Base-by-base conservation (phyloP, 768 basidiomycete species). In the Leccinum olivaceopallidum region DNA sequence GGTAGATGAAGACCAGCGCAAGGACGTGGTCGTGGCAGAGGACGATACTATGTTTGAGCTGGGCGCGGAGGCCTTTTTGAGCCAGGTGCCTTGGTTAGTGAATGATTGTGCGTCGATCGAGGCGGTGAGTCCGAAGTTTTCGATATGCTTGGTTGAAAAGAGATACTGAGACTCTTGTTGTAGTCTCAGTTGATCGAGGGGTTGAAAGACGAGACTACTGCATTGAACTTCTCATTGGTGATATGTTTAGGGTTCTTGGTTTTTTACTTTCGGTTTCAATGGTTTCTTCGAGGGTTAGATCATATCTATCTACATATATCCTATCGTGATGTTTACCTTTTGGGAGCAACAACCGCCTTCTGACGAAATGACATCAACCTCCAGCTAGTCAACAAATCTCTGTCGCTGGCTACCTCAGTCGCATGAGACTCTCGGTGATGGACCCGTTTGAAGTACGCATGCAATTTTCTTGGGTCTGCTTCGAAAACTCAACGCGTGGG, bases 371-470 rank as follows among this genome's bases (percentile, higher is more conserved):
- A 13, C 34, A 2, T 34, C 34, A 13, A 34, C 34, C 13, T 34
- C 34, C 34, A 34, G 5, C 34, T 34, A 34, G 13, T 34, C 34
- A 34, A 34, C 34, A 13, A 34, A 34, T 34, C 13, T 34, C 5
- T 34, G 5, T 34, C 5, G 34, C 34, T 34, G 12, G 13, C 34
- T 34, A 13, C 13, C 34, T 34, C 13, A 13, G 13, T 34, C 34
- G 34, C 34, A 13, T 34, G 34, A 34, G 34, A 18, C 39, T 42
- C 39, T 8, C 7, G 7, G 16, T 42, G 8, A 37, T 69, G 63
- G 87, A 88, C 68, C 85, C 85, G 0, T 88, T 87, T 65, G 87
- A 88, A 81, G 86, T 86, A 32, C 81, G 88, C 60, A 85, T 92
- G 79, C 87, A 89, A 63, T 90, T 92, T 24, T 24, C 71, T 76